These are phyloP conservation scores for Elongisporangium prolatum DNA, from an alignment of 352 stramenopile species.

Conservation along the genomic window DNA sequence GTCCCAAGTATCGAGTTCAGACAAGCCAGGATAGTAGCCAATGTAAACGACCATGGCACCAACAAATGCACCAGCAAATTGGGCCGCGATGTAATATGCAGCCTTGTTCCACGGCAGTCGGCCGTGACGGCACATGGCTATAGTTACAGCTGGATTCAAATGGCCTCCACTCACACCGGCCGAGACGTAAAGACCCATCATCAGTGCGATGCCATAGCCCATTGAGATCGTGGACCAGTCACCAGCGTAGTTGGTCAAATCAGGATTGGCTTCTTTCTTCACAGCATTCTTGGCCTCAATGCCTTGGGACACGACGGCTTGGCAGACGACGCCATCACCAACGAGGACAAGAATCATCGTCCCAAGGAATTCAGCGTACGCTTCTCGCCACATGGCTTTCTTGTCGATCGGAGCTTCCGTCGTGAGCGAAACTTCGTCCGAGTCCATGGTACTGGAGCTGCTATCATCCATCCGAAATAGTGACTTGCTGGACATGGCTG, in stretches of 20 bases:
- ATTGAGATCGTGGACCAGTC: constrained; percentile 71
- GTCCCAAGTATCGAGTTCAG: constrained; percentile 54
- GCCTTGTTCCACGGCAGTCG: constrained; percentile 59
- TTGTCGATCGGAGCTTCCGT: constrained; percentile 34
- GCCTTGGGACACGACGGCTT: constrained; percentile 61
- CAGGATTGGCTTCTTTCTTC: constrained; percentile 38
- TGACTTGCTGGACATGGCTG: constrained; percentile 24
- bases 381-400: constrained; percentile 19
- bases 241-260: constrained; percentile 48
- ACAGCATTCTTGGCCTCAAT: constrained; percentile 45
- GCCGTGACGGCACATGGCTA: constrained; percentile 60
- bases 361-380: constrained; percentile 47
- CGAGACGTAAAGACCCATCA: constrained; percentile 65
- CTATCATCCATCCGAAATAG: constrained; percentile 27
- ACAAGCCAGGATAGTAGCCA: constrained; percentile 51
- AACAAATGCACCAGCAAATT: constrained; percentile 61
- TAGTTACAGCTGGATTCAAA: constrained; percentile 63
- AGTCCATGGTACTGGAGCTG: constrained; percentile 10
- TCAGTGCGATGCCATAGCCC: constrained; percentile 64
- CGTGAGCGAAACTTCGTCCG: constrained; percentile 46
- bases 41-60: constrained; percentile 63
- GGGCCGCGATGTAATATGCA: constrained; percentile 55
- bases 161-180: constrained; percentile 63
- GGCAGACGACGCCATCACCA: constrained; percentile 46
- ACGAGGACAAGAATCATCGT: constrained; percentile 63